Evolutionary conservation across 371 early-diverging fungal species (phyloP).

Genomic region (Apophysomyces trapeziformis): DNA sequence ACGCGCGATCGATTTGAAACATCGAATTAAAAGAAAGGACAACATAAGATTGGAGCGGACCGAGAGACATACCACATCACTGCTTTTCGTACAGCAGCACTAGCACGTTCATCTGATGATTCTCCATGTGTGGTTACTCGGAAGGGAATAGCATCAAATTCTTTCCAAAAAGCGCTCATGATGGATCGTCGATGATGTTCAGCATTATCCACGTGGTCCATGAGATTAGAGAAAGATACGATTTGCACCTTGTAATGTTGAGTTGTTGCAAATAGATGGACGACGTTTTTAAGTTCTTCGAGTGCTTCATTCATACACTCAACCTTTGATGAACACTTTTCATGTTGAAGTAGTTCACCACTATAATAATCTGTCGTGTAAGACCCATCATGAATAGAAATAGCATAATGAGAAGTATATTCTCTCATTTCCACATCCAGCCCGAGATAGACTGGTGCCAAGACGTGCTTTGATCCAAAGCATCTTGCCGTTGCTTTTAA

Average conservation of each 20-base stretch:
- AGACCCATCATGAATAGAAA: conserved; percentile 67
- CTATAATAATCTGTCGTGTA: conserved; percentile 57
- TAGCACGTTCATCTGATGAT: conserved; percentile 73
- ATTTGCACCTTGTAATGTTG: conserved; percentile 64
- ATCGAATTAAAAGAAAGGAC: conserved; percentile 3
- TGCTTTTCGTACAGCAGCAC: conserved; percentile 73
- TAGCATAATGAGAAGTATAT: conserved; percentile 38
- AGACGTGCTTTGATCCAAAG: conserved; percentile 44
- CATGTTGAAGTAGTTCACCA: conserved; percentile 34
- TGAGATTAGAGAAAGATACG: conserved; percentile 44
- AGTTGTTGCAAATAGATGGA: conserved; percentile 44
- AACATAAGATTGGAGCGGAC: background rate
- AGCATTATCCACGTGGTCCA: conserved; percentile 30
- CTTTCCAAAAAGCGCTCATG: conserved; percentile 71
- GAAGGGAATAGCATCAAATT: conserved; percentile 78
- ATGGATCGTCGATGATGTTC: conserved; percentile 31
- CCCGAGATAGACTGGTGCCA: conserved; percentile 64
- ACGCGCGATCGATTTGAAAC: background rate
- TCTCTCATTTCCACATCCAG: conserved; percentile 54
- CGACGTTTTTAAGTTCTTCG: conserved; percentile 39
- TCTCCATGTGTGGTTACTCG: conserved; percentile 60
- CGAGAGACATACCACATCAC: conserved; percentile 58
- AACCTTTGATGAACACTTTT: conserved; percentile 3
- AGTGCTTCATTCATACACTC: conserved; percentile 37
- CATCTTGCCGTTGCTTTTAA: conserved; percentile 30